Evolutionary conservation across 805 yeast genomes (phyloP), one percentile per base, ranked within the genome.

Genomic region (Metschnikowia noctiluminum): DNA sequence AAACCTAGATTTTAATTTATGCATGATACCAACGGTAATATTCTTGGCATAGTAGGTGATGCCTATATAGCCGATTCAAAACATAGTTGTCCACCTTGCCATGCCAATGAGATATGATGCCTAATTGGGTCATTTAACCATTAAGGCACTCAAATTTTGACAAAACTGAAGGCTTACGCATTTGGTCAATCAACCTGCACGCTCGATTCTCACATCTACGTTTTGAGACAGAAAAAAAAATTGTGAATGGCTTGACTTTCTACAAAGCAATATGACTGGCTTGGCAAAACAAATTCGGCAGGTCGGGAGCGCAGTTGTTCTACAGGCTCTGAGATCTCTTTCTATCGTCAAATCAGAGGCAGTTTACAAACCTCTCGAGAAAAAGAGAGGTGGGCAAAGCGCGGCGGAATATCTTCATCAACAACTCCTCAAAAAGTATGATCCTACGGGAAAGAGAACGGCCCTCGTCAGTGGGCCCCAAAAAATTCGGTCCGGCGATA

Each of bases 401-500:
- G 70, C 76, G 5, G 55, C 80, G 62, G 60, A 72, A 13, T 75
- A 70, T 52, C 65, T 82, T 51, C 76, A 76, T 48, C 64, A 74
- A 48, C 79, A 80, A 55, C 77, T 85, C 51, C 74, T 77, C 40
- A 65, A 68, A 32, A 78, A 74, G 55, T 78, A 86, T 52, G 98
- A 91, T 63, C 85, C 89, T 14, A 70, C 78, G 3, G 94, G 92
- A 5, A 70, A 75, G 69, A 85, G 87, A 67, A 72, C 83, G 43
- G 71, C 75, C 21, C 65, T 85, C 41, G 68, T 89, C 30, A 70
- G 76, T 47, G 70, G 72, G 28, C 54, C 63, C 21, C 76, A 76
- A 26, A 70, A 79, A 49, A 70, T 91, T 30, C 77, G 88, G 48
- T 79, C 95, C 0, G 97, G 96, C 12, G 97, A 91, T 63, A 75